These are phyloP conservation scores for Ichthyophthirius multifiliis DNA, from an alignment of 169 alveolate species.

Conservation along the genomic window DNA sequence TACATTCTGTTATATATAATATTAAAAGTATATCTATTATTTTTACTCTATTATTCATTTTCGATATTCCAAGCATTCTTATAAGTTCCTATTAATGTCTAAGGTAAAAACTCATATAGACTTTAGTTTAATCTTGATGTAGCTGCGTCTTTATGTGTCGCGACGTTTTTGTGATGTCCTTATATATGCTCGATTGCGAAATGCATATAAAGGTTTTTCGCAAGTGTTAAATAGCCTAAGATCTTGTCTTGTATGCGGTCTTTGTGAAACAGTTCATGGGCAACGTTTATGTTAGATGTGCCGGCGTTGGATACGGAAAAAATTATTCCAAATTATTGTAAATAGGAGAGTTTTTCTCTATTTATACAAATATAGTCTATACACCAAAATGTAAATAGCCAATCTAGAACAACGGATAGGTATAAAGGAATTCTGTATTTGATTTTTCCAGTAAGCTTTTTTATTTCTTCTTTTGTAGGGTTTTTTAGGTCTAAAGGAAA, in stretches of 20 bases:
- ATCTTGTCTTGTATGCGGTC: conserved; percentile 31
- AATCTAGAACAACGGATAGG: not conserved
- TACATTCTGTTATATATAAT: not conserved
- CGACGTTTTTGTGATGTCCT: conserved; percentile 71
- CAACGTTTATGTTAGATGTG: conserved; percentile 50
- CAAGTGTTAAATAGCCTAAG: conserved; percentile 42
- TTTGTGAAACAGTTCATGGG: conserved; percentile 72
- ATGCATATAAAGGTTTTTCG: conserved; percentile 52
- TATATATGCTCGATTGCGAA: conserved; percentile 52
- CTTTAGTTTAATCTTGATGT: conserved; percentile 43
- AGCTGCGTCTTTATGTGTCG: conserved; percentile 70
- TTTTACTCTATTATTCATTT: not conserved
- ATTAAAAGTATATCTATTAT: not conserved
- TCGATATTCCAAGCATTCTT: conserved; percentile 57
- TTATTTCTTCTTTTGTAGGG: conserved; percentile 17
- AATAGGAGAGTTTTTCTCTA: not conserved
- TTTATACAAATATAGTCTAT: not conserved
- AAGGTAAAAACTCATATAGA: conserved; percentile 37
- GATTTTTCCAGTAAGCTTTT: not conserved
- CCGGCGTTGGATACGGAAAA: conserved; percentile 36
- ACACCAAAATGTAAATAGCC: not conserved
- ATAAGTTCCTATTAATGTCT: conserved; percentile 50
- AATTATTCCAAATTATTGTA: not conserved
- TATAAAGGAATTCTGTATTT: not conserved
- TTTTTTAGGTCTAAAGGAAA: not conserved